Evolutionary conservation across 2,329 filamentous ascomycete species (phyloP).

Genomic region (Metarhizium rileyi): DNA sequence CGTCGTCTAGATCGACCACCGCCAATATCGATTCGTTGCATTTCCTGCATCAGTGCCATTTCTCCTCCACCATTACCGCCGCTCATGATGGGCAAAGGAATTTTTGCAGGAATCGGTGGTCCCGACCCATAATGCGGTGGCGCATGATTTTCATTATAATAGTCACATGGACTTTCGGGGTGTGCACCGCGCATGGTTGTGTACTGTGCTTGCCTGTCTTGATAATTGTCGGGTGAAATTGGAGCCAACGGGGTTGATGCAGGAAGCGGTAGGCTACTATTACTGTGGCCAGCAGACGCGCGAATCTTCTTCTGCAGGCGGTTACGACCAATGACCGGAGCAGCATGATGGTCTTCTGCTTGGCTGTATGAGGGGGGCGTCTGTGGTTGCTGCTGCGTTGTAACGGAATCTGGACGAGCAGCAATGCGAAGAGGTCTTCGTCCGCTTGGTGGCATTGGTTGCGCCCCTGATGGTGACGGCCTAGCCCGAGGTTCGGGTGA

Average conservation of each 20-base stretch:
- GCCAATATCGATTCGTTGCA: conserved; percentile 60
- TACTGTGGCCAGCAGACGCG: conserved; percentile 28
- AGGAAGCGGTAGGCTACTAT: conserved; percentile 24
- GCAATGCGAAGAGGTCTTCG: conserved; percentile 43
- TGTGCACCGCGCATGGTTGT: conserved; percentile 26
- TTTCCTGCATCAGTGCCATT: conserved; percentile 59
- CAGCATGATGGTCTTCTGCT: conserved; percentile 23
- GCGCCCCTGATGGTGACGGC: conserved; percentile 40
- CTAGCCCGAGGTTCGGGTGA: conserved; percentile 27
- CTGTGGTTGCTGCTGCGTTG: conserved; percentile 21
- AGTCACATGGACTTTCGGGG: conserved; percentile 43
- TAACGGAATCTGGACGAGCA: conserved; percentile 37
- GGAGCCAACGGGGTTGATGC: conserved; percentile 42
- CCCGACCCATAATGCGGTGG: conserved; percentile 26
- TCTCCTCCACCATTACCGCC: conserved; percentile 32
- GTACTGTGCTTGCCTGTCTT: conserved; percentile 31
- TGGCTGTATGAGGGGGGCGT: conserved; percentile 20
- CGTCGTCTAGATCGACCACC: conserved; percentile 45
- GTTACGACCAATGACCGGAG: conserved; percentile 36
- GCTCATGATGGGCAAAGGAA: conserved; percentile 46
- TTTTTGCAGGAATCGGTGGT: conserved; percentile 61
- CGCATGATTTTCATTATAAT: conserved; percentile 41
- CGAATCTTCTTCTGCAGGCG: conserved; percentile 56
- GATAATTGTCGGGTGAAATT: conserved; percentile 40
- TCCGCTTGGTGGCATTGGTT: conserved; percentile 39